phyloP scores from a whole-genome alignment of 352 stramenopile species.

The Porosira glacialis region DNA sequence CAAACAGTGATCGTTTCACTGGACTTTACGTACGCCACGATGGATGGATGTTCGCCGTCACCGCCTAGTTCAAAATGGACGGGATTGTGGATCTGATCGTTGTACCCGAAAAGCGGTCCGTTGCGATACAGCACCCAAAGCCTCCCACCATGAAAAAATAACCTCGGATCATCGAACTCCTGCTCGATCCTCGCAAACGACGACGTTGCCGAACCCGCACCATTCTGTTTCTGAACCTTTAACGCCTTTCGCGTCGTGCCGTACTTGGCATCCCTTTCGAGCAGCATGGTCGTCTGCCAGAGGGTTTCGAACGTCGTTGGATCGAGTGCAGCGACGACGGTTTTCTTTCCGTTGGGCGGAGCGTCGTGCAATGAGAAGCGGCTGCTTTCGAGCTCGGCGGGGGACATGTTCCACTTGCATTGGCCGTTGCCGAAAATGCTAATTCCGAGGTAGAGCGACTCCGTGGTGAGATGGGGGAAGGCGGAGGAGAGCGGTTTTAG shows the following conservation, averaged over 20 bases:
- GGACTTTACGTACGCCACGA: conserved; percentile 57
- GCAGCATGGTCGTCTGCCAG: conserved; percentile 59
- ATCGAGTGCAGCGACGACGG: conserved; percentile 53
- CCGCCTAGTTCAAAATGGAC: conserved; percentile 61
- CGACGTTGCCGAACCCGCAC: no score
- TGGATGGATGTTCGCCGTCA: conserved; percentile 3
- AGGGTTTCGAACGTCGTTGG: conserved; percentile 48
- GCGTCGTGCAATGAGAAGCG: conserved; percentile 31
- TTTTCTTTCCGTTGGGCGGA: conserved; percentile 54
- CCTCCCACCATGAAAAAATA: conserved; percentile 63
- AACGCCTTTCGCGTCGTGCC: conserved; percentile 27
- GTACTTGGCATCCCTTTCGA: conserved; percentile 63
- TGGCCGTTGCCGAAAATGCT: conserved; percentile 58
- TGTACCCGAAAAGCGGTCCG: conserved; percentile 75
- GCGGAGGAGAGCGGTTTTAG: conserved; percentile 7
- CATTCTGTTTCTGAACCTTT: conserved; percentile 1
- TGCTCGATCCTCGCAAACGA: conserved; percentile 29
- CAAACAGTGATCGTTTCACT: conserved; percentile 73
- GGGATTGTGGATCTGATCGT: conserved; percentile 75
- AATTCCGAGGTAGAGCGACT: conserved; percentile 30
- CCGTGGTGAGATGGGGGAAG: conserved; percentile 3
- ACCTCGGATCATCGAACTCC: conserved; percentile 73
- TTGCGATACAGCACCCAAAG: conserved; percentile 76
- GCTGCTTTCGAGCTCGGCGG: conserved; percentile 39
- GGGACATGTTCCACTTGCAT: conserved; percentile 62